Evolutionary conservation across 163 green algal genomes (phyloP).

Genomic region (Chlorella variabilis): DNA sequence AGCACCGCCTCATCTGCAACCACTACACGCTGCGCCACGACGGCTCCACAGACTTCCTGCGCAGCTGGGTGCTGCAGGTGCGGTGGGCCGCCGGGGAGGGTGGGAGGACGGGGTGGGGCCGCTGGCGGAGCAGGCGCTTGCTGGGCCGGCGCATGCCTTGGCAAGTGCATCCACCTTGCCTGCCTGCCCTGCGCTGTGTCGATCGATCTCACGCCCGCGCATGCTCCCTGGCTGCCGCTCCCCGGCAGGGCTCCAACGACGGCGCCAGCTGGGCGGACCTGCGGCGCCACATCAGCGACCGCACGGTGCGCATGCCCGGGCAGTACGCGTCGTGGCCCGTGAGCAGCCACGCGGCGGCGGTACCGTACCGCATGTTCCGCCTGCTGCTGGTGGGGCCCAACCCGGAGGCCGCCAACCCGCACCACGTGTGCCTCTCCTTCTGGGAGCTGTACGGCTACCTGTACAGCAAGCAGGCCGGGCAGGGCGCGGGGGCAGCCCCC

Average conservation of each 20-base stretch:
- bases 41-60: slow-evolving; percentile 74
- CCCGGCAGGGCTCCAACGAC: slow-evolving; percentile 70
- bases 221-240: no score
- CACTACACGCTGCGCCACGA: slow-evolving; percentile 90
- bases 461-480: not conserved
- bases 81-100: no score
- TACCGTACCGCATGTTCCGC: slow-evolving; percentile 78
- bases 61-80: slow-evolving; percentile 84
- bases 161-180: no score
- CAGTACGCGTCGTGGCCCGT: slow-evolving; percentile 90
- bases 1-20: slow-evolving; percentile 77
- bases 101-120: no score
- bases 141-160: no score
- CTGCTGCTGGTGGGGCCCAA: slow-evolving; percentile 71
- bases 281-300: slow-evolving; percentile 69
- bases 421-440: slow-evolving; percentile 70
- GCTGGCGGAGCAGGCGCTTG: no score
- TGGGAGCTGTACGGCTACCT: slow-evolving; percentile 79
- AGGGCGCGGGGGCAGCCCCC: no score
- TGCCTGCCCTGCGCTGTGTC: no score
- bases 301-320: slow-evolving; percentile 68
- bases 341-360: slow-evolving; percentile 57
- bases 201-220: no score
- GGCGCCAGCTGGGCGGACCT: slow-evolving; percentile 72
- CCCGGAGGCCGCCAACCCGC: slow-evolving; percentile 34